phyloP scores from a whole-genome alignment of 345 rosid genomes.

The Carallia pectinifolia region DNA sequence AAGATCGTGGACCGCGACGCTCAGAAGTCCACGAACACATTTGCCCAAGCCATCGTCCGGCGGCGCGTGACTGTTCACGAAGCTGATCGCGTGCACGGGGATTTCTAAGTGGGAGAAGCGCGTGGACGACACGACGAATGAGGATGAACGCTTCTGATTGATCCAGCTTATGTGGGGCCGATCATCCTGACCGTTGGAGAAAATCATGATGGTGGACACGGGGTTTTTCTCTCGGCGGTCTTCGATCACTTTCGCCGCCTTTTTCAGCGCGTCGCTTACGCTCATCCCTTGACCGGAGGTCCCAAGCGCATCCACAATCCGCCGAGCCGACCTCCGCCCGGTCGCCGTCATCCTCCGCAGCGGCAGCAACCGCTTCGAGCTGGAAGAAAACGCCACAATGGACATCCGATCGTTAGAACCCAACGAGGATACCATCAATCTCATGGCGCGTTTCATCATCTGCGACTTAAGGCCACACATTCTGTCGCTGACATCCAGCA shows the following conservation, averaged over 20 bases:
- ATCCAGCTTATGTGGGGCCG: conserved; percentile 28
- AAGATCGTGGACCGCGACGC: conserved; percentile 63
- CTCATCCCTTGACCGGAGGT: conserved; percentile 55
- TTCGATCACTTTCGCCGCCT: conserved; percentile 79
- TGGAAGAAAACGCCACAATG: conserved; percentile 67
- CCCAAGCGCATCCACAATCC: conserved; percentile 60
- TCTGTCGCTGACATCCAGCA: conserved; percentile 62
- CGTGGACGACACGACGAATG: conserved; percentile 52
- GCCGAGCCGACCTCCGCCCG: conserved; percentile 67
- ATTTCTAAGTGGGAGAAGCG: conserved; percentile 50
- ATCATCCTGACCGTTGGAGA: conserved; percentile 57
- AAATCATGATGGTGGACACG: conserved; percentile 48
- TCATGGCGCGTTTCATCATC: conserved; percentile 64
- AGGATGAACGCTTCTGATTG: conserved; percentile 30
- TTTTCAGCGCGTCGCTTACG: conserved; percentile 73
- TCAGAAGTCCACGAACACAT: conserved; percentile 39
- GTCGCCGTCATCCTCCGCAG: conserved; percentile 63
- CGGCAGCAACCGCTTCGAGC: conserved; percentile 67
- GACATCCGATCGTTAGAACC: conserved; percentile 69
- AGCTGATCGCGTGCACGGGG: conserved; percentile 59
- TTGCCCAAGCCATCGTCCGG: conserved; percentile 47
- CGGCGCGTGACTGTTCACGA: conserved; percentile 37
- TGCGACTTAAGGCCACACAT: conserved; percentile 46
- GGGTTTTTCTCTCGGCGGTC: conserved; percentile 84
- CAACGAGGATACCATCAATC: conserved; percentile 53